Conservation (phyloP, 139 green algal species). For the Auxenochlorella pyrenoidosa region DNA sequence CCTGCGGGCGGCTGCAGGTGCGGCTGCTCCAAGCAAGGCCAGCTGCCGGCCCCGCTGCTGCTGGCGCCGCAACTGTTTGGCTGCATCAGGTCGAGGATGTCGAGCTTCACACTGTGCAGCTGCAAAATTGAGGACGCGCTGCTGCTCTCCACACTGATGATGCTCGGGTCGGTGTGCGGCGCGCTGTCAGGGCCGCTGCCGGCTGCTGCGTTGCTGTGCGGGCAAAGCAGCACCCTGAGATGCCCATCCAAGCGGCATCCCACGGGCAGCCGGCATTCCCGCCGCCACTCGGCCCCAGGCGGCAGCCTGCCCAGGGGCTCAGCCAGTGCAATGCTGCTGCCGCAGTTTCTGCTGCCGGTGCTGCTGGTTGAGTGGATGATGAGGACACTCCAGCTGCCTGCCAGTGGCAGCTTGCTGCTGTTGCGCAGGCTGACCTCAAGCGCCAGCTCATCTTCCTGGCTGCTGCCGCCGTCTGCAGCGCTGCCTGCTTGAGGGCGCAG, state of each 20-base stretch:
- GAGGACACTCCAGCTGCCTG: background rate
- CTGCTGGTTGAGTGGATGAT: background rate
- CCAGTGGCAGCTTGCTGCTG: background rate
- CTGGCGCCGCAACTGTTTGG: background rate
- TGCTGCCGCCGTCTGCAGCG: background rate
- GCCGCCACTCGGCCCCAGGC: background rate
- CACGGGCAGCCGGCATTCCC: background rate
- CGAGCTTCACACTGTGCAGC: background rate
- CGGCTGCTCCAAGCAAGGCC: too few relatives aligned
- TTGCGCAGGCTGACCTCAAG: background rate
- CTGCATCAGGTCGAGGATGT: background rate
- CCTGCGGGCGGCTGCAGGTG: background rate
- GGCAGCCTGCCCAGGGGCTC: background rate
- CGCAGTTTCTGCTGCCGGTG: background rate
- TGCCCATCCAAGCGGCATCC: background rate
- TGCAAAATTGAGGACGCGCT: background rate
- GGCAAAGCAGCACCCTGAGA: slow-evolving; percentile 3
- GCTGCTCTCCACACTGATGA: background rate
- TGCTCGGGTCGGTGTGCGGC: too few relatives aligned
- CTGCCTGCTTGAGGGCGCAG: background rate
- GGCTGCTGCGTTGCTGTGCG: background rate
- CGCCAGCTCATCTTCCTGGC: background rate
- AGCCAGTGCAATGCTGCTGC: background rate
- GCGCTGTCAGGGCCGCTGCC: background rate
- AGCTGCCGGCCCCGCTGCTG: background rate